Evolutionary conservation across 768 basidiomycete genomes (phyloP).

Genomic region (Rubroboletus pulcherrimus): DNA sequence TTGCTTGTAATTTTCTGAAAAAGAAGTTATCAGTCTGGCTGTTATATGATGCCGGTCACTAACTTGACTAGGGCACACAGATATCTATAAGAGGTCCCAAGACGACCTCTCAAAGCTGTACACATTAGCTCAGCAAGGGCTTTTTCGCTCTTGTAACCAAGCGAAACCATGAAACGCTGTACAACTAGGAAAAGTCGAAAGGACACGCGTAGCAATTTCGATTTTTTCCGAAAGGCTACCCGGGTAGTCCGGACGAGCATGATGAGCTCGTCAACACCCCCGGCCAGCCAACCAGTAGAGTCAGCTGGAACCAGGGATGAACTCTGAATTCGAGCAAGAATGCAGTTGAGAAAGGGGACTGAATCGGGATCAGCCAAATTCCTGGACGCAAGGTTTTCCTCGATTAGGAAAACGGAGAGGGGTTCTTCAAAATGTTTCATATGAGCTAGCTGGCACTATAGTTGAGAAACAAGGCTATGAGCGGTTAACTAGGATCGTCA

Average conservation of each 20-base stretch:
- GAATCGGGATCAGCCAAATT: constrained; percentile 20
- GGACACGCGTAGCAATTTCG: constrained; percentile 40
- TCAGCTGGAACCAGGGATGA: constrained; percentile 15
- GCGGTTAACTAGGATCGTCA: constrained; percentile 23
- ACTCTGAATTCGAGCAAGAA: constrained; percentile 36
- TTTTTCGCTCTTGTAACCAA: constrained; percentile 41
- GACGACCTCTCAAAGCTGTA: constrained; percentile 41
- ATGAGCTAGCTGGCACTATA: constrained; percentile 47
- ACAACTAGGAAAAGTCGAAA: constrained; percentile 45
- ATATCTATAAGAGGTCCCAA: constrained; percentile 41
- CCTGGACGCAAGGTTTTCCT: constrained; percentile 1
- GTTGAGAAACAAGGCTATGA: not conserved
- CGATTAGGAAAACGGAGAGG: constrained; percentile 35
- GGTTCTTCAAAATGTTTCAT: constrained; percentile 72
- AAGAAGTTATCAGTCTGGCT: constrained; percentile 14
- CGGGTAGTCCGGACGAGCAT: constrained; percentile 38
- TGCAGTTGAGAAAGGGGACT: constrained; percentile 34
- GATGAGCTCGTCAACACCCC: constrained; percentile 31
- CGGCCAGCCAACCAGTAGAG: constrained; percentile 24
- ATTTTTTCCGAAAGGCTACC: constrained; percentile 28
- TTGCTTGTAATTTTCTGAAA: constrained; percentile 40
- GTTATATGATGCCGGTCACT: constrained; percentile 10
- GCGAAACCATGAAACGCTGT: constrained; percentile 39
- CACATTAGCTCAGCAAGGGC: constrained; percentile 41
- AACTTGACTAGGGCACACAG: constrained; percentile 50